Evolutionary conservation across 331 rosid species (phyloP), one percentile per base, ranked within the genome.

Genomic region (Spiraea crenata): DNA sequence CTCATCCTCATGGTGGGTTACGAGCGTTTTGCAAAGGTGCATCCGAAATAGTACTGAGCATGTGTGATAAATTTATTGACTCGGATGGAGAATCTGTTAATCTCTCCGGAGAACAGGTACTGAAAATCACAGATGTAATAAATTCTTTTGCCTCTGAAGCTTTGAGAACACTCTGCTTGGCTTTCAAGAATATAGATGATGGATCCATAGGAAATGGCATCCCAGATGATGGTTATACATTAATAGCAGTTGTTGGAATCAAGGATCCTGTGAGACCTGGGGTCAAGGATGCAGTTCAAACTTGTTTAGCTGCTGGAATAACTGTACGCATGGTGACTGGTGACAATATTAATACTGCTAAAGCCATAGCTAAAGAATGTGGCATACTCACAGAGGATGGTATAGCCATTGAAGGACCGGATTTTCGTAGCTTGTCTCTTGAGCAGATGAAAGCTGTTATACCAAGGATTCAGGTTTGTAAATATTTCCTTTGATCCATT

Each of bases 21-120:
- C 85, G 86, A 74, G 90, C 91, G 45, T 91, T 91, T 82, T 88
- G 96, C 84, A 93, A 91, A 87, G 99, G 99, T 70, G 99, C 96
- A 87, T 86, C 99, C 5, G 99, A 93, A 85, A 82, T 89, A 76
- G 75, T 93, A 80, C 72, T 93, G 65, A 61, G 80, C 16, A 85
- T 86, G 81, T 91, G 97, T 67, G 81, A 87, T 84, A 86, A 83
- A 80, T 17, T 84, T 73, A 68, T 93, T 55, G 91, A 84, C 80
- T 14, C 59, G 63, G 82, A 87, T 71, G 99, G 99, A 38, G 77
- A 80, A 65, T 61, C 81, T 42, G 75, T 85, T 65, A 76, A 72
- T 76, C 88, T 93, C 77, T 85, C 91, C 4, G 64, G 60, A 55
- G 87, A 86, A 45, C 77, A 57, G 38, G 88, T 39, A 64, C 74